Evolutionary conservation across 108 stramenopile genomes (phyloP), one percentile per base, ranked within the genome.

Genomic region (Cyclotella sp.): DNA sequence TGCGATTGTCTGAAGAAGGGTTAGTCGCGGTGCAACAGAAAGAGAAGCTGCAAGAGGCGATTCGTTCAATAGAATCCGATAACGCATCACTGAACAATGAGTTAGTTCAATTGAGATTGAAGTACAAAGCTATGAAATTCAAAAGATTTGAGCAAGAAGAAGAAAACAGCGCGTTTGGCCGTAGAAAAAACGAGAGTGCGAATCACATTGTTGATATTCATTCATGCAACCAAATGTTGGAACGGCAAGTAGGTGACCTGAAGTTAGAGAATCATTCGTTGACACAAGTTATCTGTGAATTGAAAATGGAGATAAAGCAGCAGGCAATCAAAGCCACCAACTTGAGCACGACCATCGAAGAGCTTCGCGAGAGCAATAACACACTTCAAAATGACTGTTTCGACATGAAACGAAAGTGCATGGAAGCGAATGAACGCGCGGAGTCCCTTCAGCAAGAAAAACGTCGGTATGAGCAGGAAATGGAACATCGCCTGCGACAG

Each of bases 361-460:
- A 44, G 13, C 43, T 68, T 28, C 60, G 52, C 42, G 28, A 68
- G 57, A 47, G 62, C 19, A 62, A 40, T 21, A 16, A 51, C 18
- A 42, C 34, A 39, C 68, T 76, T 14, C 47, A 68, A 18, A 39
- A 53, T 6, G 30, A 51, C 3, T 68, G 68, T 28, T 9, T n/a
- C 12, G 45, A 24, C 8, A 9, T 68, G 10, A 39, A 68, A 18
- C 29, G 22, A 57, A 60, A 52, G 60, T 67, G 52, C 52, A 62
- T 28, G 11, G 59, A 60, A n/a, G 47, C 59, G 19, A 60, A 67
- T 58, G 67, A 68, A 49, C 54, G 43, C n/a, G 45, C 61, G 19
- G 44, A 60, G 9, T 44, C 57, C 40, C 58, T 75, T 52, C 27
- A 66, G 45, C 75, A 67, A 45, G 75, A 75, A 24, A 52, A 65